Evolutionary conservation across 331 rosid species (phyloP).

Genomic region (Acacia pycnantha): DNA sequence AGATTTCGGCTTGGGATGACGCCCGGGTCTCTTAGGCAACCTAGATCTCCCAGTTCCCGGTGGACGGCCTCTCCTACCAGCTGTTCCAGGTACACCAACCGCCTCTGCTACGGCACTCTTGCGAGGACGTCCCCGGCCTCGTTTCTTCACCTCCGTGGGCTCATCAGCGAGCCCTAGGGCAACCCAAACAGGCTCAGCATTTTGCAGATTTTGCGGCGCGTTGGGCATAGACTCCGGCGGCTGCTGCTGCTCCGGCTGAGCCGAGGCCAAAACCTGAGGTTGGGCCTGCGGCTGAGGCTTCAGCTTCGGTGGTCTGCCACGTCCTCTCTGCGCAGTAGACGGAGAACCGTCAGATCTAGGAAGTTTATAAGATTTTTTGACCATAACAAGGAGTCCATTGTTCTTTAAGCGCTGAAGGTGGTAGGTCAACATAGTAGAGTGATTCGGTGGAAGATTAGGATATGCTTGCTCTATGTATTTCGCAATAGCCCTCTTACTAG

Average conservation of each 20-base stretch:
- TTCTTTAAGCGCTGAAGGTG: constrained; percentile 68
- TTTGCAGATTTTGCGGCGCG: constrained; percentile 13
- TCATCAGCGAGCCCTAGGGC: constrained; percentile 73
- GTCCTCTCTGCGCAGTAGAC: constrained; percentile 31
- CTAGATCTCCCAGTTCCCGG: constrained; percentile 45
- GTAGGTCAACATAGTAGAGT: constrained; percentile 61
- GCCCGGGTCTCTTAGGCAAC: constrained; percentile 44
- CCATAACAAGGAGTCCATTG: constrained; percentile 57
- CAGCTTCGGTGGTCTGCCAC: constrained; percentile 73
- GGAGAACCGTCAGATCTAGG: constrained; percentile 58
- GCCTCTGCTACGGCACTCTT: constrained; percentile 21
- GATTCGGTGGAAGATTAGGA: constrained; percentile 57
- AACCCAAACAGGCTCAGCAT: constrained; percentile 49
- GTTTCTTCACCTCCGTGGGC: constrained; percentile 30
- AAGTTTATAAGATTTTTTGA: constrained; percentile 73
- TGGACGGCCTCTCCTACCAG: constrained; percentile 58
- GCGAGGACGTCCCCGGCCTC: constrained; percentile 59
- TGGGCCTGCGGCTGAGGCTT: constrained; percentile 10
- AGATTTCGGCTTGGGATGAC: constrained; percentile 66
- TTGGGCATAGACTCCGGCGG: constrained; percentile 19
- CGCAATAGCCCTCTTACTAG: constrained; percentile 74
- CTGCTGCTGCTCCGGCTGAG: constrained; percentile 1
- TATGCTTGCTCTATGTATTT: constrained; percentile 74
- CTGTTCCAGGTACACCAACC: constrained; percentile 1
- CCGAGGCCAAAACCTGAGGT: not conserved